Conservation (phyloP, 164 flowering plant species). For the Cinnamomum micranthum region DNA sequence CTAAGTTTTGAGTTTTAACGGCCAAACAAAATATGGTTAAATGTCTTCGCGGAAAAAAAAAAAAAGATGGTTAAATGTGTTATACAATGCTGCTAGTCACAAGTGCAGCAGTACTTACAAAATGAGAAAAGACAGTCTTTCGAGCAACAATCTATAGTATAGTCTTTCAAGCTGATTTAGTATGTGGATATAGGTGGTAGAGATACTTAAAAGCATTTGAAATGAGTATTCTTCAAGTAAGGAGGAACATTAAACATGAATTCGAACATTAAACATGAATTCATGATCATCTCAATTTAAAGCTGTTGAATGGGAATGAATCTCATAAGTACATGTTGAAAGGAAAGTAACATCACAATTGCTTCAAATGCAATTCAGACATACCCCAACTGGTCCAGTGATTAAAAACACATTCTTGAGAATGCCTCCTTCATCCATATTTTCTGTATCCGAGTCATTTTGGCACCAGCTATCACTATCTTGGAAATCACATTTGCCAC, state of each 20-base stretch:
- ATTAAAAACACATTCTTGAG: constrained; percentile 79
- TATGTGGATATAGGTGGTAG: background rate
- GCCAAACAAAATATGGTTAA: background rate
- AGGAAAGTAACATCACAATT: background rate
- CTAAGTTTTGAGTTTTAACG: too few relatives aligned
- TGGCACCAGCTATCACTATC: constrained; percentile 33
- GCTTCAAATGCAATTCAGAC: constrained; percentile 4
- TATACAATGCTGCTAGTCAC: too few relatives aligned
- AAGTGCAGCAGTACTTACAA: too few relatives aligned
- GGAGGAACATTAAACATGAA: background rate
- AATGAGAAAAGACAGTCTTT: too few relatives aligned
- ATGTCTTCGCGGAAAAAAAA: background rate
- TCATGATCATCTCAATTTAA: background rate
- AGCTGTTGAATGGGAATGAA: background rate
- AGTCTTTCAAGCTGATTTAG: background rate
- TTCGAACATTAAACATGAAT: background rate
- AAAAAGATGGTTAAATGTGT: too few relatives aligned
- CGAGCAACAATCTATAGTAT: too few relatives aligned
- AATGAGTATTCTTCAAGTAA: too few relatives aligned
- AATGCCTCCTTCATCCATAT: constrained; percentile 29
- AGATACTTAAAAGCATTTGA: background rate
- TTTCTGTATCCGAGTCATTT: constrained; percentile 53
- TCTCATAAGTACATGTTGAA: background rate
- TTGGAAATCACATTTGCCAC: constrained; percentile 14
- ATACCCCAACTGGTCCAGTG: constrained; percentile 95